phyloP scores from a whole-genome alignment of 75 land plant genomes.

The Pinus taeda region DNA sequence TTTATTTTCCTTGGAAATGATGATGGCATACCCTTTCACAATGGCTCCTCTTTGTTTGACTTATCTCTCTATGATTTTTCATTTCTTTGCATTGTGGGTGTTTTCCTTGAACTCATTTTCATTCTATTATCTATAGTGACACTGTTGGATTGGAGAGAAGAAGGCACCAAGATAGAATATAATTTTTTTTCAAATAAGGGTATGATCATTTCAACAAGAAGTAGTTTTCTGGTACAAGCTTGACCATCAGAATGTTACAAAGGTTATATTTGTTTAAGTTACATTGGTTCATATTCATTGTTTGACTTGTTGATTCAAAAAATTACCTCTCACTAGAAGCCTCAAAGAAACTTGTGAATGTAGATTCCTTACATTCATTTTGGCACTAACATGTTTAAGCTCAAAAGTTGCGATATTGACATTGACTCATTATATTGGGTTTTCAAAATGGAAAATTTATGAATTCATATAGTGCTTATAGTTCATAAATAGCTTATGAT shows the following conservation, averaged over 20 bases:
- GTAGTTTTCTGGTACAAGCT: constrained; percentile 54
- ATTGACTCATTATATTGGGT: neutral
- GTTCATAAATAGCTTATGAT: neutral
- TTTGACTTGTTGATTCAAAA: neutral
- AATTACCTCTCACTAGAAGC: neutral
- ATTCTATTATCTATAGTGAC: constrained; percentile 41
- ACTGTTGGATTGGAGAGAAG: constrained; percentile 95
- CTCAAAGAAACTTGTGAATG: neutral
- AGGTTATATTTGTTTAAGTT: constrained; percentile 8
- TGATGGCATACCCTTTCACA: no score
- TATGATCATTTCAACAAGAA: constrained; percentile 61
- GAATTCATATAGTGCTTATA: neutral
- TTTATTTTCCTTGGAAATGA: no score
- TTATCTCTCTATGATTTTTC: neutral
- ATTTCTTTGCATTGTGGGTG: neutral
- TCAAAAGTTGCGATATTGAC: neutral
- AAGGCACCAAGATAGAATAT: constrained; percentile 47
- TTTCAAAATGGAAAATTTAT: neutral
- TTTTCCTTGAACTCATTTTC: neutral
- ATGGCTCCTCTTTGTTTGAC: no score
- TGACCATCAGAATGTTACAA: constrained; percentile 54
- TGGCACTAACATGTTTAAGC: neutral
- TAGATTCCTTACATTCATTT: neutral
- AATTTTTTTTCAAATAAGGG: constrained; percentile 23
- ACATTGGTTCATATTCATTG: neutral